Conservation (phyloP, 1,284 basidiomycete species). For the Cryptococcus sp. region DNA sequence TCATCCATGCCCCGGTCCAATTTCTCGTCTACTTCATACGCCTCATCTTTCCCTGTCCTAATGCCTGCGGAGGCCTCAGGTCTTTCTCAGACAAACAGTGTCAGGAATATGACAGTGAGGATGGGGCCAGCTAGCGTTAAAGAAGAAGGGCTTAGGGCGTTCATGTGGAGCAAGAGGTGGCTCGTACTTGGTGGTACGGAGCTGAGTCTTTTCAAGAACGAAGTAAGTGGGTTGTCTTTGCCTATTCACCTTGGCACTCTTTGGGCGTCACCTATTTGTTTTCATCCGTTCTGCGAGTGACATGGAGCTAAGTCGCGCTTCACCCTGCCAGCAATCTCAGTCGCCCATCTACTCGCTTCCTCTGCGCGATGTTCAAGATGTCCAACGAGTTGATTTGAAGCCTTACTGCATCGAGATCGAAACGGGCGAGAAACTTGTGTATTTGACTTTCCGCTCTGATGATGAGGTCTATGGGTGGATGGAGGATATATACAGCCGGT, state of each 20-base stretch:
- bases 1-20: slow-evolving; percentile 7
- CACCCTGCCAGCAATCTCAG: slow-evolving; percentile 29
- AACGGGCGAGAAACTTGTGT: slow-evolving; percentile 62
- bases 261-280: neutral
- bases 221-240: slow-evolving; percentile 58
- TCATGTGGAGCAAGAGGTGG: slow-evolving; percentile 91
- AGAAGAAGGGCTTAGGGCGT: slow-evolving; percentile 84
- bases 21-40: slow-evolving; percentile 32
- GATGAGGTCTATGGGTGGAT: slow-evolving; percentile 95
- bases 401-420: slow-evolving; percentile 86
- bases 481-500: slow-evolving; percentile 91
- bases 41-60: slow-evolving; percentile 33
- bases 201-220: slow-evolving; percentile 84
- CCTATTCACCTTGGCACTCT: neutral
- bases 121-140: slow-evolving; percentile 72
- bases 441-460: slow-evolving; percentile 70
- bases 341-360: slow-evolving; percentile 28
- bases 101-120: slow-evolving; percentile 27
- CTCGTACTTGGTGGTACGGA: slow-evolving; percentile 77
- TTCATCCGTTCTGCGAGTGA: neutral
- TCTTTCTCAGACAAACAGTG: neutral
- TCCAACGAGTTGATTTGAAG: slow-evolving; percentile 88
- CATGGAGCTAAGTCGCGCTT: neutral
- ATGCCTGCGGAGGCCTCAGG: slow-evolving; percentile 14
- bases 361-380: slow-evolving; percentile 75